Evolutionary conservation across 768 basidiomycete species (phyloP), one percentile per base, ranked within the genome.

Genomic region (Panus rudis): DNA sequence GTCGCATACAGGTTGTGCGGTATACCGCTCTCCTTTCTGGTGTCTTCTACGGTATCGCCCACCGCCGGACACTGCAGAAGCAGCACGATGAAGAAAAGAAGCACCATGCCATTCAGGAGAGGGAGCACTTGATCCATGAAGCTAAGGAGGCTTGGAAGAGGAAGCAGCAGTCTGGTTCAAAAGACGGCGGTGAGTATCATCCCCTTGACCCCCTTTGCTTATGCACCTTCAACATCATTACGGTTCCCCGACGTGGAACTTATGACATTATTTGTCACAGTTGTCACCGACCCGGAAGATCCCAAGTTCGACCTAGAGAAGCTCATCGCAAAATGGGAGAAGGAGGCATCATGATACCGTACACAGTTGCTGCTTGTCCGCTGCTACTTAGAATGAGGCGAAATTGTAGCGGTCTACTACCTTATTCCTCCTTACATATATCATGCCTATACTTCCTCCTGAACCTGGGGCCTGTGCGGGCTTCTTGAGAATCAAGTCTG

Each of bases 241-340:
- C 53, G 43, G 14, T 17, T 30, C 23, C 19, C 38, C 20, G 20
- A 13, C 20, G 3, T 25, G 31, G 3, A n/a, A n/a, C n/a, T 45
- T 22, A 43, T 26, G 46, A n/a, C 21, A 19, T 19, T 32, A 39
- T 43, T 26, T 38, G 21, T 37, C 38, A 7, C 64, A 93, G 92
- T 94, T 52, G 71, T 96, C 52, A 85, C 91, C 51, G 81, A 99
- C 72, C 89, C 92, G 31, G 94, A 97, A 55, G 83, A 97, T 66
- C 91, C 94, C 41, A 80, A 78, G 51, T 99, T 97, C 67, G 92
- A 97, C 73, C 72, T 97, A 61, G 94, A 98, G 74, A 91, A 91
- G 66, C 67, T 96, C 47, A 57, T 89, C 61, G 71, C 73, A 33
- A 78, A 80, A 60, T 81, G 79, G 75, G 87, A 88, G 65, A 78